Conservation (phyloP, 352 stramenopile species). For the Sclerospora graminicola region DNA sequence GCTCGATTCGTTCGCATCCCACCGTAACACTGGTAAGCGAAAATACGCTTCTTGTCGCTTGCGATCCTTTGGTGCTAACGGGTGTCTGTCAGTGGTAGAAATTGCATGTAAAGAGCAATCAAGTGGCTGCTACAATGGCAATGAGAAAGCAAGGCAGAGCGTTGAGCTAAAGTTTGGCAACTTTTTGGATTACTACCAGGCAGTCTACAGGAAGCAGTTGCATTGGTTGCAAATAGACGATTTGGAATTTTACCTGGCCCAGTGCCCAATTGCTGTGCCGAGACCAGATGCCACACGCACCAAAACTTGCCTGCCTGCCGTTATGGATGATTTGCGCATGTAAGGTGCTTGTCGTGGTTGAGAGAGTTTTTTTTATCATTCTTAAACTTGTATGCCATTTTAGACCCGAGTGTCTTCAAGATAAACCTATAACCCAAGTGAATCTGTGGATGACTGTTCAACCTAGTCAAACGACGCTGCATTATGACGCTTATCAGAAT, state of each 20-base stretch:
- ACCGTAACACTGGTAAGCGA: constrained; percentile 31
- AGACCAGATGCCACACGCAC: constrained; percentile 38
- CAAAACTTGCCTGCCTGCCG: constrained; percentile 25
- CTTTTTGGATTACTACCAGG: constrained; percentile 66
- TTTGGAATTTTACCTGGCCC: constrained; percentile 77
- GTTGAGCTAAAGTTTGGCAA: constrained; percentile 76
- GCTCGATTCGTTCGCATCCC: constrained; percentile 18
- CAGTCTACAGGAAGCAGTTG: constrained; percentile 17
- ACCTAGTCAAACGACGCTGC: constrained; percentile 46
- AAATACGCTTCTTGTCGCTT: background rate
- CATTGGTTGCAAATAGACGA: constrained; percentile 72
- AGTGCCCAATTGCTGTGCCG: constrained; percentile 59
- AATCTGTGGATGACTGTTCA: constrained; percentile 77
- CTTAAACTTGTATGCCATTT: constrained; percentile 1
- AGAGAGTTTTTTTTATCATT: background rate
- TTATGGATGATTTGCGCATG: constrained; percentile 55
- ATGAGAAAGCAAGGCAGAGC: constrained; percentile 47
- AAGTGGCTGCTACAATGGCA: constrained; percentile 43
- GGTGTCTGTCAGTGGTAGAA: constrained; percentile 46
- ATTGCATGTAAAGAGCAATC: constrained; percentile 53
- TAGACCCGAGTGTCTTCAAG: constrained; percentile 34
- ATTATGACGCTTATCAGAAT: constrained; percentile 81
- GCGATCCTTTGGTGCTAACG: background rate
- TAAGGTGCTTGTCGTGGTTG: constrained; percentile 17
- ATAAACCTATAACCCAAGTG: constrained; percentile 50